Conservation (phyloP, 805 yeast genomes). For the Candida chilensis region DNA sequence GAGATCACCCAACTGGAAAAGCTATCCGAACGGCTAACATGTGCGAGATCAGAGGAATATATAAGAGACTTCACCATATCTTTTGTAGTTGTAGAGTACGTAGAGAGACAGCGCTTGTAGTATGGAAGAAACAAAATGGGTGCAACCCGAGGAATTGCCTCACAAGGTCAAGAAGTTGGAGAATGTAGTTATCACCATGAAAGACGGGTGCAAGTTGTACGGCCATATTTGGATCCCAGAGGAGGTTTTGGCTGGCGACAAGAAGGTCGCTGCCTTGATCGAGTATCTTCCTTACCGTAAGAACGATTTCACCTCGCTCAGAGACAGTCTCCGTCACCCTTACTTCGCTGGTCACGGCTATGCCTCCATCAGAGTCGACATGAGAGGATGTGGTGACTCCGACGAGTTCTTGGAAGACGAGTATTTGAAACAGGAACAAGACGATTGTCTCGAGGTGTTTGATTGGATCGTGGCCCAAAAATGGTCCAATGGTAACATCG, state of each 20-base stretch:
- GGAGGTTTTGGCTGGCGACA: constrained; percentile 13
- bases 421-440: constrained; percentile 31
- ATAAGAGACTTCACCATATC: no score
- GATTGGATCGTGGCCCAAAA: constrained; percentile 29
- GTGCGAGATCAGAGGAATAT: no score
- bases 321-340: constrained; percentile 36
- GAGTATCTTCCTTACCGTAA: constrained; percentile 39
- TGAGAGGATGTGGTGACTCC: constrained; percentile 36
- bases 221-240: constrained; percentile 37
- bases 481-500: constrained; percentile 37
- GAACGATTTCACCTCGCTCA: constrained; percentile 30
- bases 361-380: constrained; percentile 33
- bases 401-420: constrained; percentile 31
- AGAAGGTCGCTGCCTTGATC: constrained; percentile 24
- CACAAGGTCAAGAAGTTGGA: constrained; percentile 19
- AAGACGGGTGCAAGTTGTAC: constrained; percentile 25
- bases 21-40: no score
- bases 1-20: no score
- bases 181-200: constrained; percentile 23
- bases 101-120: no score
- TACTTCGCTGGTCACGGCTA: constrained; percentile 37
- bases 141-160: constrained; percentile 15
- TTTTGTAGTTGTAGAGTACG: no score
- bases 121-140: constrained; percentile 10
- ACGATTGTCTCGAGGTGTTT: constrained; percentile 30